A percentile compares a stretch with the other conserved stretches of the same genome.
These are phyloP conservation scores for Cokeromyces recurvatus DNA, from an alignment of 371 early-diverging fungal genomes.

Conservation along the genomic window DNA sequence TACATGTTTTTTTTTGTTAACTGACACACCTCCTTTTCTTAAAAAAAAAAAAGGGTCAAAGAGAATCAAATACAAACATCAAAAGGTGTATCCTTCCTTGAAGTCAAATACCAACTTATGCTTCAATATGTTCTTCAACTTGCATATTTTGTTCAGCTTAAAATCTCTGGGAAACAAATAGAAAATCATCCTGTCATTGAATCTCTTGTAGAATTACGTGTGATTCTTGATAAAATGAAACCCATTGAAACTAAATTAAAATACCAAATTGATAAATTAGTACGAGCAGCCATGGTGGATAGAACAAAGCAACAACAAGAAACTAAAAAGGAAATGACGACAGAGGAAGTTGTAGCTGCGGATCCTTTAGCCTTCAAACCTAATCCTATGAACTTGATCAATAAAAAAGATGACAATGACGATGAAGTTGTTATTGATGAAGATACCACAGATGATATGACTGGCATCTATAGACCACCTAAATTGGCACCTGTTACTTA, in stretches of 20 bases:
- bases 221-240: slow-evolving; percentile 87
- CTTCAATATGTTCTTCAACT: slow-evolving; percentile 85
- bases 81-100: slow-evolving; percentile 81
- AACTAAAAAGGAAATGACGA: slow-evolving; percentile 14
- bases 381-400: slow-evolving; percentile 70
- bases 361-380: slow-evolving; percentile 88
- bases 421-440: slow-evolving; percentile 39
- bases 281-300: slow-evolving; percentile 67
- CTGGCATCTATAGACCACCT: slow-evolving; percentile 79
- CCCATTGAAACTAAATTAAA: slow-evolving; percentile 91
- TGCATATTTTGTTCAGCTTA: slow-evolving; percentile 67
- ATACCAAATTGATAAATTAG: slow-evolving; percentile 95
- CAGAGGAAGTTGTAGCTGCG: slow-evolving; percentile 31
- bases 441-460: slow-evolving; percentile 13
- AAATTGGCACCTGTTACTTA: slow-evolving; percentile 85
- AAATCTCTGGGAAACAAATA: slow-evolving; percentile 69
- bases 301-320: slow-evolving; percentile 7
- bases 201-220: slow-evolving; percentile 74
- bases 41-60: slow-evolving; percentile 41
- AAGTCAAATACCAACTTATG: slow-evolving; percentile 82
- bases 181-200: slow-evolving; percentile 63
- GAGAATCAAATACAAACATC: slow-evolving; percentile 62
- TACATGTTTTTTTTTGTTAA: not conserved
- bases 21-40: not conserved
- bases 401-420: slow-evolving; percentile 38